Percentiles rank a stretch among this genome's conserved stretches.
These are phyloP conservation scores for Cubamyces lactineus DNA, from an alignment of 768 basidiomycete species.

Conservation along the genomic window DNA sequence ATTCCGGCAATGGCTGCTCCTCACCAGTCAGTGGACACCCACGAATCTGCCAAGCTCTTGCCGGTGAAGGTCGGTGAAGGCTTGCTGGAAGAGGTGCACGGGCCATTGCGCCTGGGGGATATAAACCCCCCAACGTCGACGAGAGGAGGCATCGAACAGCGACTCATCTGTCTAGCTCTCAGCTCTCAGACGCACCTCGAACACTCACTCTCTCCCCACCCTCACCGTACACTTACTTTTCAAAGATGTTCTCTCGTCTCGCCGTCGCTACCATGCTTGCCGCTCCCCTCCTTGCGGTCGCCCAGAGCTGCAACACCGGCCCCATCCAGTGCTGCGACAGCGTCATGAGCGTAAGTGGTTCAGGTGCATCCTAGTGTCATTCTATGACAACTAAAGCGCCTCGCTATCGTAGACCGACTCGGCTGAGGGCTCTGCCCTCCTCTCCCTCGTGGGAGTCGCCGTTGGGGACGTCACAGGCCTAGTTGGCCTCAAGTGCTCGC, in stretches of 20 bases:
- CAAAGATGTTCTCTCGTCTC: conserved; percentile 23
- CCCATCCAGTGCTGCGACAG: conserved; percentile 23
- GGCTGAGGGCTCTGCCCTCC: conserved; percentile 4
- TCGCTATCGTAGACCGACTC: background rate
- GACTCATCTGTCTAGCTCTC: conserved; percentile 4
- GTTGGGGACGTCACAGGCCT: conserved; percentile 4
- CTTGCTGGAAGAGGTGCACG: background rate
- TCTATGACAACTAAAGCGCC: background rate
- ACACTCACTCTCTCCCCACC: background rate
- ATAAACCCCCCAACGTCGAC: background rate
- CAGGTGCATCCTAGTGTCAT: no score
- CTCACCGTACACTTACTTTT: background rate
- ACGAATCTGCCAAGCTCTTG: background rate
- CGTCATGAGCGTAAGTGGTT: conserved; percentile 8
- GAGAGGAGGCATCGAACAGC: background rate
- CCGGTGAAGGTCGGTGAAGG: background rate
- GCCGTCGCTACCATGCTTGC: conserved; percentile 20
- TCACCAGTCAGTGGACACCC: no score
- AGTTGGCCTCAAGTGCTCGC: conserved; percentile 20
- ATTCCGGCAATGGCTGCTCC: no score
- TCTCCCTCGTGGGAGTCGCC: conserved; percentile 16
- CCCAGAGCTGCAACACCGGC: conserved; percentile 22
- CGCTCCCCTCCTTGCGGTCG: conserved; percentile 24
- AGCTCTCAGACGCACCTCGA: background rate
- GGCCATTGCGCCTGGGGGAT: background rate